These are phyloP conservation scores for Mycena metata DNA, from an alignment of 768 basidiomycete species.

Conservation along the genomic window DNA sequence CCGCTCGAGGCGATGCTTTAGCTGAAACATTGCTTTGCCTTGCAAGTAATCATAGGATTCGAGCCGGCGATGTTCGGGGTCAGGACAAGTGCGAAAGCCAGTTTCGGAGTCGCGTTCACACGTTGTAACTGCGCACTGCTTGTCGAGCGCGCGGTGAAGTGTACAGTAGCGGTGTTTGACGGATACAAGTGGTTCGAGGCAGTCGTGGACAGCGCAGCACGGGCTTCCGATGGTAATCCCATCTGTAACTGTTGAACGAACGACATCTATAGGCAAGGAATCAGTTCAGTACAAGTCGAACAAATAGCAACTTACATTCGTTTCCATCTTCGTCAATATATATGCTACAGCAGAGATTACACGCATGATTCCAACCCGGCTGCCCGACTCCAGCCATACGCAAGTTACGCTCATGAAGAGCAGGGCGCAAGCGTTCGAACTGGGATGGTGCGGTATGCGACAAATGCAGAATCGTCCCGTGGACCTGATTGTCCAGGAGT, in stretches of 20 bases:
- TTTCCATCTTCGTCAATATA: too few species aligned
- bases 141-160: not conserved
- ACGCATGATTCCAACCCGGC: constrained; percentile 40
- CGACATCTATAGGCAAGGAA: too few species aligned
- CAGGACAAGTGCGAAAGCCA: constrained; percentile 40
- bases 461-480: not conserved
- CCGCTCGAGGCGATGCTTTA: constrained; percentile 4
- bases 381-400: constrained; percentile 39
- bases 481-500: constrained; percentile 2
- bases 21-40: constrained; percentile 44
- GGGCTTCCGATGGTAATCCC: not conserved
- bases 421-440: constrained; percentile 22
- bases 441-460: constrained; percentile 8
- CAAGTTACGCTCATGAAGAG: constrained; percentile 32
- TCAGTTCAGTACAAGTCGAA: too few species aligned
- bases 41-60: constrained; percentile 37
- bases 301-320: too few species aligned
- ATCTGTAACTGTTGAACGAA: too few species aligned
- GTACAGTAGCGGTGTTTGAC: constrained; percentile 37
- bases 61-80: constrained; percentile 39
- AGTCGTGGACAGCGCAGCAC: constrained; percentile 4
- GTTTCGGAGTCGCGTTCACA: not conserved
- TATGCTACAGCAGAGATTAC: constrained; percentile 39
- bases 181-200: not conserved
- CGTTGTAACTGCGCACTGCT: constrained; percentile 38